A percentile compares a stretch with the other conserved stretches of the same genome.
Evolutionary conservation across 108 stramenopile genomes (phyloP).

Genomic region (Cylindrotheca closterium): DNA sequence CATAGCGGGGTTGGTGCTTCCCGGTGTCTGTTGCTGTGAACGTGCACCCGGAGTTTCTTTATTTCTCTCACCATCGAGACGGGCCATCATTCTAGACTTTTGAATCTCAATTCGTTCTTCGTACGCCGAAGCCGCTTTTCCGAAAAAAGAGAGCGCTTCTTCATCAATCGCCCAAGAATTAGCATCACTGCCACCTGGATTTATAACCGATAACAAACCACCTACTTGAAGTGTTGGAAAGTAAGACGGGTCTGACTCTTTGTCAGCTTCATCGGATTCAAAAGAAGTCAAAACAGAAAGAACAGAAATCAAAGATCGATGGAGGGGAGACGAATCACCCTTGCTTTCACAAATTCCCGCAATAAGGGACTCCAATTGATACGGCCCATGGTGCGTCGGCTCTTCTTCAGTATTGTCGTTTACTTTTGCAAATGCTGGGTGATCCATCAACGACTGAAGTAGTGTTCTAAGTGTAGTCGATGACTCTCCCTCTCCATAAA

Average conservation of each 20-base stretch:
- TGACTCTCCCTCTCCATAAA: slow-evolving; percentile 19
- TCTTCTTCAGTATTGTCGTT: slow-evolving; percentile 1
- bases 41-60: not conserved
- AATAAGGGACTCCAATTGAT: slow-evolving; percentile 51
- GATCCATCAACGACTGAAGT: slow-evolving; percentile 35
- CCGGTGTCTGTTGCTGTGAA: not conserved
- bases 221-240: slow-evolving; percentile 54
- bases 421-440: slow-evolving; percentile 28
- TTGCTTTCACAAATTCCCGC: slow-evolving; percentile 44
- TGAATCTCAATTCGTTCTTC: slow-evolving; percentile 79
- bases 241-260: slow-evolving; percentile 4
- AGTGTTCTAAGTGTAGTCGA: slow-evolving; percentile 23
- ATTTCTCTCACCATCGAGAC: slow-evolving; percentile 13
- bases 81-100: slow-evolving; percentile 43
- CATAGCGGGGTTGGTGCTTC: slow-evolving; percentile 1
- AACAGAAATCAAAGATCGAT: slow-evolving; percentile 57
- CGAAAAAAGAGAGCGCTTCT: slow-evolving; percentile 55
- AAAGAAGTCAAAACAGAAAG: slow-evolving; percentile 42
- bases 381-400: slow-evolving; percentile 2
- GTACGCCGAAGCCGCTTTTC: slow-evolving; percentile 63
- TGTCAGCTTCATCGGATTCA: slow-evolving; percentile 13
- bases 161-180: slow-evolving; percentile 36
- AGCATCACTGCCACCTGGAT: slow-evolving; percentile 22
- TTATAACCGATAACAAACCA: slow-evolving; percentile 39
- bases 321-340: slow-evolving; percentile 23